Conservation (phyloP, 768 basidiomycete genomes). For the Crucibulum laeve region DNA sequence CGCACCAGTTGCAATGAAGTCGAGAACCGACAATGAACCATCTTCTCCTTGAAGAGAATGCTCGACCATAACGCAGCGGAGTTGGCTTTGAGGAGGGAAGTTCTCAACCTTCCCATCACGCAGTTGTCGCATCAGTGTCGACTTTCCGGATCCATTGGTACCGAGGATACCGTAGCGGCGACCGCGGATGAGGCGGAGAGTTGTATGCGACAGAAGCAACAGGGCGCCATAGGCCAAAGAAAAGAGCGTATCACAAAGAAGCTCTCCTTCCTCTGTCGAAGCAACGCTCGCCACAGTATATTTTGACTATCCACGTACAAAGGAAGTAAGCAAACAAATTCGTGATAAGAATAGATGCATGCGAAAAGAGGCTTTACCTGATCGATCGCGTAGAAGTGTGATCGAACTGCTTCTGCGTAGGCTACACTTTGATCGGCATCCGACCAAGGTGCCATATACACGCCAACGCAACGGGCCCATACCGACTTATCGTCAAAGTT, state of each 20-base stretch:
- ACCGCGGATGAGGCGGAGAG: constrained; percentile 83
- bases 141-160: constrained; percentile 95
- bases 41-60: constrained; percentile 96
- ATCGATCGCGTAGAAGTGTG: constrained; percentile 76
- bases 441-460: constrained; percentile 74
- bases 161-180: constrained; percentile 94
- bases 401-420: constrained; percentile 62
- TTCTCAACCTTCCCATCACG: constrained; percentile 95
- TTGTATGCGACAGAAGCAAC: constrained; percentile 91
- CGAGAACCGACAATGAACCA: constrained; percentile 71
- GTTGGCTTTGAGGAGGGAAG: constrained; percentile 84
- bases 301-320: no score
- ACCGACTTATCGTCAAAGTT: constrained; percentile 46
- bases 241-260: constrained; percentile 90
- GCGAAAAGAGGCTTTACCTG: constrained; percentile 34
- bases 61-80: constrained; percentile 95
- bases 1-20: constrained; percentile 85
- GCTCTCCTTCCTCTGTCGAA: constrained; percentile 70
- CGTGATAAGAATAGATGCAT: constrained; percentile 5
- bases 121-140: constrained; percentile 92
- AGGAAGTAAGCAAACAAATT: constrained; percentile 4
- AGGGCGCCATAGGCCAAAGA: constrained; percentile 95
- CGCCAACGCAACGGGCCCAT: constrained; percentile 71
- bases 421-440: constrained; percentile 38
- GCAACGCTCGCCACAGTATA: constrained; percentile 36